A percentile compares a stretch with the other conserved stretches of the same genome.
Conservation (phyloP, 2,329 filamentous ascomycete species). For the Penicillium nordicum region DNA sequence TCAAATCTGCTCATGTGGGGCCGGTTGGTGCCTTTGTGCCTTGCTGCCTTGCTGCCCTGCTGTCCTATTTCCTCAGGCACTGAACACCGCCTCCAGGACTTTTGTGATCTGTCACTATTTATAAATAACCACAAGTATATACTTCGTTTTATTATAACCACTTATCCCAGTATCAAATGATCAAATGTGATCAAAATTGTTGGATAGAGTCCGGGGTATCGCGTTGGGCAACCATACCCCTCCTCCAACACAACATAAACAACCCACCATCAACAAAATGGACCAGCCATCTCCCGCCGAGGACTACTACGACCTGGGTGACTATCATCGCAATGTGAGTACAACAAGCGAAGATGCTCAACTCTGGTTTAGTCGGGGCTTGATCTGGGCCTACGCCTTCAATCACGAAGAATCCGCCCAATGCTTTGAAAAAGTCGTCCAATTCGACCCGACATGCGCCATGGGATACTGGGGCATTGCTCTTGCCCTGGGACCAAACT, state of each 20-base stretch:
- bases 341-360: slow-evolving; percentile 32
- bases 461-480: slow-evolving; percentile 46
- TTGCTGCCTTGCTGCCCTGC: background rate
- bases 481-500: slow-evolving; percentile 69
- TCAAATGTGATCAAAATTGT: background rate
- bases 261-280: slow-evolving; percentile 6
- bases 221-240: slow-evolving; percentile 1
- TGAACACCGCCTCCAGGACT: background rate
- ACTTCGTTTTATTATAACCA: background rate
- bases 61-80: background rate
- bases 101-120: background rate
- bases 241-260: background rate
- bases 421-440: slow-evolving; percentile 35
- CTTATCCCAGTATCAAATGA: background rate
- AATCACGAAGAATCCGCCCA: slow-evolving; percentile 37
- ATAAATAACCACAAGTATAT: background rate
- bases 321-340: slow-evolving; percentile 35
- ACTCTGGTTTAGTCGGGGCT: slow-evolving; percentile 38
- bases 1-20: slow-evolving; percentile 20
- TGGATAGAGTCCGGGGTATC: background rate
- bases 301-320: slow-evolving; percentile 36
- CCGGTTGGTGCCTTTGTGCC: background rate
- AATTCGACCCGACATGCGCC: slow-evolving; percentile 31
- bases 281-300: background rate
- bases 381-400: slow-evolving; percentile 41